These are phyloP conservation scores for Globisporangium polare DNA, from an alignment of 352 stramenopile species.

Conservation along the genomic window DNA sequence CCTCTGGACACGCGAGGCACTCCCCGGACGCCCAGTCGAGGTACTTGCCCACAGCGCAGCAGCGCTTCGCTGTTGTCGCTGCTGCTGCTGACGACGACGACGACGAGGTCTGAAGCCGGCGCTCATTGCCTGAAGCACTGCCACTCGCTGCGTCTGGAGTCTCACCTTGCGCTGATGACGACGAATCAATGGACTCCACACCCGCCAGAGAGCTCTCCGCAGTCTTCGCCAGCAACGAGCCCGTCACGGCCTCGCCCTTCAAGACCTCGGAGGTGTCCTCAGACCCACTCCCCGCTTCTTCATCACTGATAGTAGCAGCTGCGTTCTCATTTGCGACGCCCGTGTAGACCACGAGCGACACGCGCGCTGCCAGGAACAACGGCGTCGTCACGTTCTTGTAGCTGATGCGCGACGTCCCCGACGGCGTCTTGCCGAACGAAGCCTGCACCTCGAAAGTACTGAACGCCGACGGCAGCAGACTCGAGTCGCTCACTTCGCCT, in stretches of 20 bases:
- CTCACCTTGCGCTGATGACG: background rate
- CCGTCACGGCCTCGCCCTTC: background rate
- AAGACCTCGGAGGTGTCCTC: background rate
- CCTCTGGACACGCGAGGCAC: background rate
- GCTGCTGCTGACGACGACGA: background rate
- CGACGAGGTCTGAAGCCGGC: background rate
- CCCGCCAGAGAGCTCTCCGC: background rate
- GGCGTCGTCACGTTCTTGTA: background rate
- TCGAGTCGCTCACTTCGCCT: background rate
- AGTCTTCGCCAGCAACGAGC: background rate
- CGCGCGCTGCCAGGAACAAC: background rate
- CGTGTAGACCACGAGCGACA: slow-evolving; percentile 1
- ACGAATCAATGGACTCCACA: background rate
- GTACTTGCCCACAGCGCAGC: slow-evolving; percentile 1
- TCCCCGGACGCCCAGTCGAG: background rate
- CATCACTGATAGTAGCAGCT: background rate
- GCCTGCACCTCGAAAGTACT: slow-evolving; percentile 1
- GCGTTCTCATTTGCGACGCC: background rate
- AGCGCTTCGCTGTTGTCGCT: background rate
- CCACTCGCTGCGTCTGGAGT: background rate
- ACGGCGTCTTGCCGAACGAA: background rate
- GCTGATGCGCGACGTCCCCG: background rate
- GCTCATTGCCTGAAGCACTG: background rate
- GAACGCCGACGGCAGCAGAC: background rate
- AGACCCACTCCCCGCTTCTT: background rate